Base-by-base conservation (phyloP, 768 basidiomycete species). In the Dacryopinax spathularia region DNA sequence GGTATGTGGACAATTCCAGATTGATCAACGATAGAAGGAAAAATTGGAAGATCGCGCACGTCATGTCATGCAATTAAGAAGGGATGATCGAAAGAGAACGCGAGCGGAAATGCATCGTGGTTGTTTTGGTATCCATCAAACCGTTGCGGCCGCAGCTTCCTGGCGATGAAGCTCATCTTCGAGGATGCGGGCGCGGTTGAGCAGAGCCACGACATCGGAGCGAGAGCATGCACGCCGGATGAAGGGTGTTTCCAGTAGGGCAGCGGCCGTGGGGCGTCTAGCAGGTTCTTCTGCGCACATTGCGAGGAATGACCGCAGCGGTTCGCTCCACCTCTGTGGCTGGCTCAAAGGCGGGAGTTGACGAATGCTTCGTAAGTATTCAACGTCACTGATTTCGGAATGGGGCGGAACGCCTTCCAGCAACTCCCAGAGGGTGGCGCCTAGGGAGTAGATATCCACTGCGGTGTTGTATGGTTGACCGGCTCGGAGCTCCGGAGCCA, bases 381-480 rank as follows among this genome's bases (percentile, higher is more conserved):
- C 48, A 10, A 56, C 48, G 29, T 56, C 48, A 13, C 31, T 29
- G 18, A 56, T 56, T 29, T 56, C 48, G 10, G 48, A 56, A 56
- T 56, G 48, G 20, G 89, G 89, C 3, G 89, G 89, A 61, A 81
- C 77, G 5, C 84, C 81, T 70, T 91, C 81, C 0, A 86, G 86
- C 73, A 87, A 79, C 70, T 91, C 89, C 89, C 89, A 90, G 0
- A 88, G 79, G 0, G 89, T 91, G 0, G 89, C 89, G 1, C 89
- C 89, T 5, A 89, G 76, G 0, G 88, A 89, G 88, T 88, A 91
- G 0, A 86, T 77, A 65, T 91, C 89, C 48, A 89, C 82, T 71
- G 85, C 85, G 1, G 84, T 81, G 68, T 91, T 78, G 68, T 91
- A 90, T 0, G 84, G 76, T 25, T 62, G 62, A 12, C 85, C 84